Conservation (phyloP, 164 flowering plant species). For the grape (Vitis vinifera) region ASM3070453v1 NC_081814.1:9092501-9093000, state of each 20-base stretch:
- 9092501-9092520: conserved; percentile 49
- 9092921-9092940: too few relatives aligned
- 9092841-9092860: neutral
- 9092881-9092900: neutral
- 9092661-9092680: neutral
- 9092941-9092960: too few relatives aligned
- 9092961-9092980: too few relatives aligned
- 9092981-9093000: too few relatives aligned
- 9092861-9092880: neutral
- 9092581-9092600: conserved; percentile 70
- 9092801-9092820: conserved; percentile 61
- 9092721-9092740: neutral
- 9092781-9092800: conserved; percentile 47
- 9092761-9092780: conserved; percentile 64
- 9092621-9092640: neutral
- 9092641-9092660: neutral
- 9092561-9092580: conserved; percentile 78
- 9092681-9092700: neutral
- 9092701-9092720: neutral
- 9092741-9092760: conserved; percentile 1
- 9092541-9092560: conserved; percentile 76
- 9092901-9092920: too few relatives aligned
- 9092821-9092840: conserved; percentile 64
- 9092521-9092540: conserved; percentile 84
- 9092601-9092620: conserved; percentile 44